phyloP scores from a whole-genome alignment of 257 asterid genomes.

The Echium plantagineum region DNA sequence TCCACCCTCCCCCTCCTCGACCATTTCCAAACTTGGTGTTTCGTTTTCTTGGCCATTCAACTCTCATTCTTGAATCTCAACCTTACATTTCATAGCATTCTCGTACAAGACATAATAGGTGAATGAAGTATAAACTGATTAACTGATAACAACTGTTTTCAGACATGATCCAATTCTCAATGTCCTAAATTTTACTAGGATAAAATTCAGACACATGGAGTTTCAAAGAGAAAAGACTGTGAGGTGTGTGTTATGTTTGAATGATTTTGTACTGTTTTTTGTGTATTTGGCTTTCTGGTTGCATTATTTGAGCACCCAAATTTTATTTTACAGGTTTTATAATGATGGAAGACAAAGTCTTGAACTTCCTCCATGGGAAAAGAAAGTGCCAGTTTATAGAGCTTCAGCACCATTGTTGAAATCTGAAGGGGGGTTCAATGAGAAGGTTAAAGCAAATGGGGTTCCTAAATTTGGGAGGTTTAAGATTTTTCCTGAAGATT shows the following conservation, averaged over 20 bases:
- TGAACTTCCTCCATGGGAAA: slow-evolving; percentile 41
- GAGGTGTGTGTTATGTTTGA: slow-evolving; percentile 25
- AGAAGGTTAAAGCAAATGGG: slow-evolving; percentile 15
- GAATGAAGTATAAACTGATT: neutral
- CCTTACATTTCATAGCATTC: neutral
- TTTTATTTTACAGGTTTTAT: slow-evolving; percentile 37
- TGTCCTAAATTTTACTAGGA: neutral
- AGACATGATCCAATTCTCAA: slow-evolving; percentile 2
- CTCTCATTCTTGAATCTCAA: neutral
- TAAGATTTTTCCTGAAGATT: slow-evolving; percentile 58
- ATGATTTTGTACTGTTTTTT: neutral
- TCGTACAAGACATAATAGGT: neutral
- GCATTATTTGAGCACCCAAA: slow-evolving; percentile 3
- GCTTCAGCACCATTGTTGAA: slow-evolving; percentile 30
- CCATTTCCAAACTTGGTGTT: neutral
- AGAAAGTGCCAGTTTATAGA: slow-evolving; percentile 24
- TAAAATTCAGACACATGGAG: slow-evolving; percentile 26
- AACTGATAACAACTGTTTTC: neutral
- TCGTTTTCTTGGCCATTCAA: neutral
- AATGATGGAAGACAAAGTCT: slow-evolving; percentile 42
- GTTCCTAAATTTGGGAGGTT: slow-evolving; percentile 42
- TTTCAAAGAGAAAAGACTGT: slow-evolving; percentile 44
- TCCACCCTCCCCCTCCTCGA: neutral
- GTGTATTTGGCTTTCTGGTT: slow-evolving; percentile 1
- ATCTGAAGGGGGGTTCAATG: slow-evolving; percentile 31